Base-by-base conservation (phyloP, 2,329 filamentous ascomycete species). In the Aotearoamyces nothofagi region DNA sequence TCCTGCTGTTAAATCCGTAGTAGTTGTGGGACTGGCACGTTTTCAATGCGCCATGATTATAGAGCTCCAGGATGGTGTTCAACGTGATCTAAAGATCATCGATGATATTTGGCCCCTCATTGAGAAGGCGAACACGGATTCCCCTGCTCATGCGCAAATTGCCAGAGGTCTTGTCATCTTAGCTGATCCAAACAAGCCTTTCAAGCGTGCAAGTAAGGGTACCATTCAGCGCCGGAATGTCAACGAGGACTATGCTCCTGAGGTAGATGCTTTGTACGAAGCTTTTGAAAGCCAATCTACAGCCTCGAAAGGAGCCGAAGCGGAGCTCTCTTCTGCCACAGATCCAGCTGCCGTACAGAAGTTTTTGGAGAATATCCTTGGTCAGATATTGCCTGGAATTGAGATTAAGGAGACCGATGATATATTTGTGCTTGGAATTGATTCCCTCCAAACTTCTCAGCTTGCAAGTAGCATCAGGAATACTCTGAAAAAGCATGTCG, bases 131-230 rank as follows among this genome's bases (percentile, higher is more conserved):
- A 55, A 55, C 31, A 19, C 31, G 2, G 27, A 33, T 5, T 40
- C 39, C 24, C 45, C 46, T 3, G 38, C 39, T 8, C 45, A 53
- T 35, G 51, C 41, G 2, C 37, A 44, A 11, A 37, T 41, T 17
- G 51, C 37, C 3, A 42, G 44, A 27, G 34, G 34, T 2, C 36
- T 42, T 17, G 48, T 57, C 11, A 22, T 45, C 3, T 49, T 57
- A 14, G 42, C 46, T 0, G 33, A 38, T 8, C 29, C 43, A 1
- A 39, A 39, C 0, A 51, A 49, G 35, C 51, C 54, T 2, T 44
- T 57, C 30, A 34, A 41, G 3, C 43, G 48, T 12, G 40, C 50
- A 9, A 41, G 40, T 0, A 55, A 58, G 31, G 54, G 55, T 2
- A 56, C 52, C 2, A 36, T 56, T 4, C 52, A 54, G 34, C 39